Evolutionary conservation across 305 asterid genomes (phyloP), one percentile per base, ranked within the genome.

Genomic region (Fraxinus sp.): DNA sequence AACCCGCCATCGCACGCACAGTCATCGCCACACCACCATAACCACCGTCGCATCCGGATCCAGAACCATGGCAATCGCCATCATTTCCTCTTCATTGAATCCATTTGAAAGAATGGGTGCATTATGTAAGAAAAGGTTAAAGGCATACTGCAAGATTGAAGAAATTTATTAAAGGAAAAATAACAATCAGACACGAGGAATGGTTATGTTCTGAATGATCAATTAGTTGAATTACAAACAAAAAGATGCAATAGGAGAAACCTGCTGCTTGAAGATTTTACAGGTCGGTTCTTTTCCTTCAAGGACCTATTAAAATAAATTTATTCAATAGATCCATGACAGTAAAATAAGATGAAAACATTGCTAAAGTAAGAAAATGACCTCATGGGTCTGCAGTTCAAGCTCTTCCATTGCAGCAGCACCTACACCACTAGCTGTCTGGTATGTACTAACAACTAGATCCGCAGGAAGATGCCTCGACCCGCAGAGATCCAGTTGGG

Each of bases 331-430:
- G 37, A 76, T 52, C 52, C 24, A 77, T 32, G 76, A 66, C 33
- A 18, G 79, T 70, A 66, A 77, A 43, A 80, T 22, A 76, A 24
- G 52, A 77, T 30, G 10, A 79, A 46, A 79, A 20, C n/a, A 64
- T 5, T 1, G 64, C 70, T 64, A 57, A 66, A 76, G 77, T 55
- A 16, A 9, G 35, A 35, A 72, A 82, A 85, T 77, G 75, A 94
- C 99, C 97, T 94, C 97, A 79, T 95, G 98, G 80, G 98, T 93
- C 78, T 96, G 99, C 81, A 49, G 94, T 87, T 90, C 97, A 79
- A 96, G 95, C 90, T 96, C 99, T 89, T 93, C 98, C 99, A 96
- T 96, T 81, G 98, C 99, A 74, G 99, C 98, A 72, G 98, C 99
- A 43, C 99, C 99, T 3, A 98, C 98, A 82, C 99, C 99, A 89